Evolutionary conservation across 116 monocot genomes (phyloP).

Genomic region (Iris pallida): DNA sequence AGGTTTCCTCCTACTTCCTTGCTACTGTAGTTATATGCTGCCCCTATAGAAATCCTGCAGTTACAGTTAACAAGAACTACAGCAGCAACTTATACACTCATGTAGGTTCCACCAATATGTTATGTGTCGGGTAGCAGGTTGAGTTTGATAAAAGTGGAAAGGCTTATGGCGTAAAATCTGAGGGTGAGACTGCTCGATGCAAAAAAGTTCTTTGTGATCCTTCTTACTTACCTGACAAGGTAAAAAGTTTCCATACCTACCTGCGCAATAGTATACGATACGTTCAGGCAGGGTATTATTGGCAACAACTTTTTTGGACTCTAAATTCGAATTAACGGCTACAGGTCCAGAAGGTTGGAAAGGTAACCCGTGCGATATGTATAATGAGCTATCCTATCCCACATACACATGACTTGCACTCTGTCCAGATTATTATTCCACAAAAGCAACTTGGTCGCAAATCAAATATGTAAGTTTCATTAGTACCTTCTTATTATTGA

Average conservation of each 20-base stretch:
- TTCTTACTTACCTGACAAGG: constrained; percentile 24
- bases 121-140: constrained; percentile 8
- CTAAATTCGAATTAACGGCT: neutral
- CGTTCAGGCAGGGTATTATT: neutral
- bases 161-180: constrained; percentile 23
- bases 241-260: neutral
- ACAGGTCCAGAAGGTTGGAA: constrained; percentile 51
- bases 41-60: too few relatives aligned
- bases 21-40: too few relatives aligned
- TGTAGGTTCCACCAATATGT: neutral
- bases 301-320: neutral
- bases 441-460: constrained; percentile 47
- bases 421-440: constrained; percentile 54
- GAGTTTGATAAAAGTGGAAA: constrained; percentile 30
- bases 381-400: constrained; percentile 50
- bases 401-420: constrained; percentile 39
- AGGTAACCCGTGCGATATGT: constrained; percentile 41
- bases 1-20: too few relatives aligned
- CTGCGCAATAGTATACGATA: neutral
- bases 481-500: neutral
- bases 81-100: too few relatives aligned
- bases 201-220: constrained; percentile 27
- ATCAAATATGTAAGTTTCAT: constrained; percentile 38
- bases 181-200: constrained; percentile 25
- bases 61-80: too few relatives aligned